Base-by-base conservation (phyloP, 768 basidiomycete species). In the Epithele typhae region DNA sequence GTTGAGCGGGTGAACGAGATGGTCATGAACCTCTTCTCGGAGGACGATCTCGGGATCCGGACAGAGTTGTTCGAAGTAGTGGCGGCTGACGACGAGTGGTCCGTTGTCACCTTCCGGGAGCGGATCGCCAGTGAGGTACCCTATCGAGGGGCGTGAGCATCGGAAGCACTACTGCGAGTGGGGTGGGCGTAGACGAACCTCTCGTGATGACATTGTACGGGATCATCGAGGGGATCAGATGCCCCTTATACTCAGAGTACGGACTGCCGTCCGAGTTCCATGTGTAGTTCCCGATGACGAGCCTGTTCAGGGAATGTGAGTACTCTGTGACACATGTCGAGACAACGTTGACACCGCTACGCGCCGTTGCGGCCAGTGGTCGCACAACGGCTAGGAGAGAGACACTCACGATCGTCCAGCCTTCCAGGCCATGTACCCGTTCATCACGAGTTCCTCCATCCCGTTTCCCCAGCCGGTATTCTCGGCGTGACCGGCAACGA, bases 221-320 rank as follows among this genome's bases (percentile, higher is more conserved):
- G 33, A 81, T 74, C 0, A 70, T 72, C 1, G 77, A 69, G 24
- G 80, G 77, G 46, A 79, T 77, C 4, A 62, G 51, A 36, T 71
- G 74, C n/a, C 73, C 75, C 43, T 77, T 73, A 57, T 57, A 82
- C 0, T 65, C 62, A 0, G 70, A 65, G 40, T 76, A 77, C 7
- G 74, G 70, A 8, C 64, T 60, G 0, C 65, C 64, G 10, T 70
- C 64, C 4, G 60, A 62, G 2, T 69, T 61, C 81, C 80, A 82
- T 0, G 77, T 77, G 52, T 78, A 81, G 41, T 82, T 75, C 43
- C 80, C 69, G 53, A 78, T 81, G 6, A 81, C 81, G 25, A 65
- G 67, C 4, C 74, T 72, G 34, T 9, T n/a, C n/a, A n/a, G n/a
- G n/a, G n/a, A n/a, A n/a, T n/a, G n/a, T n/a, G n/a, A n/a, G n/a